Conservation (phyloP, 768 basidiomycete genomes). For the Punctularia strigosozonata region DNA sequence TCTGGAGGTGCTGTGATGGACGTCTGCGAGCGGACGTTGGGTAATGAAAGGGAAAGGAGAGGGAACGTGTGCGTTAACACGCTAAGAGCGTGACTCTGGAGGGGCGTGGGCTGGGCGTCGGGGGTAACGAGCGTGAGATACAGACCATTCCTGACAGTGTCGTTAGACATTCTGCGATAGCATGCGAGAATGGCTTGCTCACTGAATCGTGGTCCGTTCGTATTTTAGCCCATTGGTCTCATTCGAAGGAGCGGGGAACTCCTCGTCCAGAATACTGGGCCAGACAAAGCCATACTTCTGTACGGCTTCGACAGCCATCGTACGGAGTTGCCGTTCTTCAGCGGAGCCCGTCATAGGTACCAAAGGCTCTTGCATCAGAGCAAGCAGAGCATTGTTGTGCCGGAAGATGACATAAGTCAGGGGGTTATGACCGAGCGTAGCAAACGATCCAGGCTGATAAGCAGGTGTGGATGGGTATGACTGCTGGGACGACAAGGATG, state of each 20-base stretch:
- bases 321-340: slow-evolving; percentile 7
- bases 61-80: slow-evolving; percentile 50
- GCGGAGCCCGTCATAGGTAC: slow-evolving; percentile 1
- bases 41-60: slow-evolving; percentile 24
- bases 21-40: slow-evolving; percentile 1
- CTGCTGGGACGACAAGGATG: slow-evolving; percentile 3
- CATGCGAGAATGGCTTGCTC: slow-evolving; percentile 8
- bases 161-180: too few relatives aligned
- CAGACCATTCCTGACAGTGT: slow-evolving; percentile 31
- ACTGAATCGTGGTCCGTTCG: slow-evolving; percentile 18
- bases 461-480: slow-evolving; percentile 3
- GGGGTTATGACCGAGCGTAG: slow-evolving; percentile 6
- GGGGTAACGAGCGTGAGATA: slow-evolving; percentile 43
- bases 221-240: slow-evolving; percentile 21
- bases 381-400: slow-evolving; percentile 15
- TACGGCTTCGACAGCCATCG: slow-evolving; percentile 16
- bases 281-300: slow-evolving; percentile 26
- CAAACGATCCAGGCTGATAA: slow-evolving; percentile 3
- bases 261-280: slow-evolving; percentile 30
- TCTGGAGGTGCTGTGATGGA: not conserved
- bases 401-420: slow-evolving; percentile 13
- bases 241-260: slow-evolving; percentile 15
- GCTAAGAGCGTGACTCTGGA: slow-evolving; percentile 52
- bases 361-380: slow-evolving; percentile 6
- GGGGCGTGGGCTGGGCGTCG: slow-evolving; percentile 18